Evolutionary conservation across 1,284 basidiomycete genomes (phyloP), one percentile per base, ranked within the genome.

Genomic region (Naganishia liquefaciens): DNA sequence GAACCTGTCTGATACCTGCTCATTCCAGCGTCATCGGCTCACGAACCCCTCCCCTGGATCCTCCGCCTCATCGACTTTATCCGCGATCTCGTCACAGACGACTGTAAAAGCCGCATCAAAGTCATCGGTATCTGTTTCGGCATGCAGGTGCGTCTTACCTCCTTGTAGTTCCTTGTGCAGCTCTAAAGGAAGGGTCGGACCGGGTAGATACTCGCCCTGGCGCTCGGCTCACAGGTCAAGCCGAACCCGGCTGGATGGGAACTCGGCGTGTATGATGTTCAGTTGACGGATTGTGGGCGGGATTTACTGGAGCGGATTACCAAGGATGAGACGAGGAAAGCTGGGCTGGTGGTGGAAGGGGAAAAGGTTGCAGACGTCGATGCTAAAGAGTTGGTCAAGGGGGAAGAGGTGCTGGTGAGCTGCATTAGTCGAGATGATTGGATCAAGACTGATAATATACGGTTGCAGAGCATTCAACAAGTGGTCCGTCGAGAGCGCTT

Each of bases 71-170:
- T 77, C 54, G 39, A 70, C 49, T 78, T 73, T 68, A 68, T 78
- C 42, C 65, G 70, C 17, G 37, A 70, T 15, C 50, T 78, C 23
- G 70, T 70, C 15, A 70, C 68, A 4, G 51, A 71, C 3, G 67
- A 72, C 5, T 23, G 64, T 15, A 71, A 68, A 19, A 62, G 68
- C 44, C 74, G 76, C 57, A 67, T 79, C 66, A 73, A 73, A 49
- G 66, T 78, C 25, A 67, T 79, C 27, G 78, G 76, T 1, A 79
- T 84, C 62, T 83, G 83, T 69, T 84, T 81, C 61, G 83, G 83
- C 3, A 65, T 68, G 63, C 67, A 68, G 50, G 66, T 64, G 43
- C 15, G 62, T 57, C 13, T n/a, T n/a, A n/a, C 46, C 13, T 28
- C 30, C 17, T 21, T 19, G 30, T 33, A 19, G 6, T 19, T 13